These are phyloP conservation scores for Collariella sp. DNA, from an alignment of 495 filamentous ascomycete genomes.

Conservation along the genomic window DNA sequence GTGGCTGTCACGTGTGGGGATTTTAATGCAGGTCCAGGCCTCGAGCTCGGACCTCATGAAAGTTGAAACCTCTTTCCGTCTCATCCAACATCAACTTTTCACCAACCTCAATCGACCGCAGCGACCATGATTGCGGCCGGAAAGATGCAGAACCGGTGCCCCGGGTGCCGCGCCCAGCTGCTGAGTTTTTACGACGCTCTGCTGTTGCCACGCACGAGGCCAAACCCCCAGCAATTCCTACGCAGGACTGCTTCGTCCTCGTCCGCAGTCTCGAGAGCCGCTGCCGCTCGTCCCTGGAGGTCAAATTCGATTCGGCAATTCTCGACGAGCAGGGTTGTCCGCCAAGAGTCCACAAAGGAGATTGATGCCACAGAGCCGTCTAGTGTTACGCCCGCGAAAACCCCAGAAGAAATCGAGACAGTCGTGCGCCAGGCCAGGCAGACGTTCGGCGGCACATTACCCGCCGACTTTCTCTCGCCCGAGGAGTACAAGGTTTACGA, in stretches of 20 bases:
- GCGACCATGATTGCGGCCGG: constrained; percentile 39
- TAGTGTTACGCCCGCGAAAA: constrained; percentile 3
- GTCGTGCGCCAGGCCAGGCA: constrained; percentile 62
- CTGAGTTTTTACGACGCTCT: constrained; percentile 38
- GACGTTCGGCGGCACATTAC: constrained; percentile 68
- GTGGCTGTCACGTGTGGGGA: constrained; percentile 1
- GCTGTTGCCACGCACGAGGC: constrained; percentile 20
- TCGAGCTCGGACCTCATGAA: not conserved
- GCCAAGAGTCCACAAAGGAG: constrained; percentile 16
- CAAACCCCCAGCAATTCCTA: constrained; percentile 15
- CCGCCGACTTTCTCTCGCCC: constrained; percentile 58
- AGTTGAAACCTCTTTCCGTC: constrained; percentile 6
- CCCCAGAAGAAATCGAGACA: constrained; percentile 42
- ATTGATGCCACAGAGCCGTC: not conserved
- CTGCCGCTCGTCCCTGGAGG: constrained; percentile 13
- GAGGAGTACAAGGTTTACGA: constrained; percentile 70
- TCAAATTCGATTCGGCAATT: constrained; percentile 28
- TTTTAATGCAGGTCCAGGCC: not conserved
- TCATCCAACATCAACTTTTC: not conserved
- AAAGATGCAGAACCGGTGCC: constrained; percentile 39
- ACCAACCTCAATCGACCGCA: constrained; percentile 6
- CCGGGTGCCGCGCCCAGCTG: constrained; percentile 42
- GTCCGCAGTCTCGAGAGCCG: constrained; percentile 8
- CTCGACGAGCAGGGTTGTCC: constrained; percentile 26
- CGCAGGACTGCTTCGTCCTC: constrained; percentile 9